Evolutionary conservation across 805 yeast genomes (phyloP), one percentile per base, ranked within the genome.

Genomic region (Candida mattraensis): DNA sequence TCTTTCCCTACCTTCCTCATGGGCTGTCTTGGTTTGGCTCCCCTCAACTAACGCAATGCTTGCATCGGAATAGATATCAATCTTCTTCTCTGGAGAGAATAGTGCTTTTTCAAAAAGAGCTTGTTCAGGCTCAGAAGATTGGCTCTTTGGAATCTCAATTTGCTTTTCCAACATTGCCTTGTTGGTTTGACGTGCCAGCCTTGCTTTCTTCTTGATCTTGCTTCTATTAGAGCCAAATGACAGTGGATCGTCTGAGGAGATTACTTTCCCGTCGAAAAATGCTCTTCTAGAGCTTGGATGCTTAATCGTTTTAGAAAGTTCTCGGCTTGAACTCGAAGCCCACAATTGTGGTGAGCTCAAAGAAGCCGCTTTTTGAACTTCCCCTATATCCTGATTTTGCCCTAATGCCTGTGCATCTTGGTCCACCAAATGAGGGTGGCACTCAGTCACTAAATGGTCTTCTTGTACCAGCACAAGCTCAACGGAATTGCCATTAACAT

Each of bases 211-310:
- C 33, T 29, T 36, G 17, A 21, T 32, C 16, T 33, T 35, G 16
- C 23, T 28, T 7, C 37, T 26, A 20, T 26, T 37, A 14, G 25
- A 33, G n/a, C 33, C 35, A 15, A 46, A 28, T 7, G 47, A 32
- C 5, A 50, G 33, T 10, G 42, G 53, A 37, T 52, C 52, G 27
- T 52, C 53, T 9, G 53, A 46, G 8, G 48, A 33, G 13, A 48
- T 45, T 7, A 18, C 22, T n/a, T 18, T 36, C 9, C 51, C 47
- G 32, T 44, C 41, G 8, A 28, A 9, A 4, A 28, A 12, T 12
- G 17, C 5, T 25, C 38, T 33, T 28, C 28, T 32, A 9, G 22
- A 15, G 9, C 30, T 21, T 6, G 15, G n/a, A 24, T 7, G 23
- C 11, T 20, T 20, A 11, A 20, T 7, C n/a, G n/a, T n/a, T n/a